Evolutionary conservation across 148 eudicot species (phyloP).

Genomic region (Cornus kousa): DNA sequence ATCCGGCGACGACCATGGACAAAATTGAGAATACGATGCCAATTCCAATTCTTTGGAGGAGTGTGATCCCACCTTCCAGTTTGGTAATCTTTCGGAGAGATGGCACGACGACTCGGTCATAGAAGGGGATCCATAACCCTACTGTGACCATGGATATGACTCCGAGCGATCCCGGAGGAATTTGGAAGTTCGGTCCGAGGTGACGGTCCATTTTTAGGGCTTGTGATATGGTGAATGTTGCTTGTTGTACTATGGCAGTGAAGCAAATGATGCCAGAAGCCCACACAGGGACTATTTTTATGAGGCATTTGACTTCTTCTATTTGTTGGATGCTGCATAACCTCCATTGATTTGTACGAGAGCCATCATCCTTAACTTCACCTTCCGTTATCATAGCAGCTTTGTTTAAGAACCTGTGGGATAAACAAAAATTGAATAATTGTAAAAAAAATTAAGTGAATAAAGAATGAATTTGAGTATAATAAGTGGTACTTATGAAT

Average conservation of each 20-base stretch:
- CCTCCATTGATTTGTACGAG: conserved; percentile 45
- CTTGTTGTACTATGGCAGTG: conserved; percentile 60
- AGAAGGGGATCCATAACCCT: conserved; percentile 58
- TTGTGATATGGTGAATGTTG: conserved; percentile 61
- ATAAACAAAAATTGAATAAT: no score
- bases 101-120: conserved; percentile 60
- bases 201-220: conserved; percentile 65
- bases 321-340: conserved; percentile 58
- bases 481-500: no score
- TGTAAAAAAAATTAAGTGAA: no score
- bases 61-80: conserved; percentile 57
- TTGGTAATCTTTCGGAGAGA: conserved; percentile 42
- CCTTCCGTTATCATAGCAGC: conserved; percentile 57
- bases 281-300: conserved; percentile 67
- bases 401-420: conserved; percentile 57
- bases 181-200: conserved; percentile 46
- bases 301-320: conserved; percentile 68
- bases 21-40: conserved; percentile 47
- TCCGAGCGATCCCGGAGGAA: conserved; percentile 59
- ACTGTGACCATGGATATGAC: conserved; percentile 57
- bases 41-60: conserved; percentile 71
- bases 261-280: conserved; percentile 64
- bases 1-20: conserved; percentile 63
- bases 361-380: conserved; percentile 34
- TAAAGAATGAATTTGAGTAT: no score